Conservation (phyloP, 768 basidiomycete genomes). For the Rhizopogon salebrosus region DNA sequence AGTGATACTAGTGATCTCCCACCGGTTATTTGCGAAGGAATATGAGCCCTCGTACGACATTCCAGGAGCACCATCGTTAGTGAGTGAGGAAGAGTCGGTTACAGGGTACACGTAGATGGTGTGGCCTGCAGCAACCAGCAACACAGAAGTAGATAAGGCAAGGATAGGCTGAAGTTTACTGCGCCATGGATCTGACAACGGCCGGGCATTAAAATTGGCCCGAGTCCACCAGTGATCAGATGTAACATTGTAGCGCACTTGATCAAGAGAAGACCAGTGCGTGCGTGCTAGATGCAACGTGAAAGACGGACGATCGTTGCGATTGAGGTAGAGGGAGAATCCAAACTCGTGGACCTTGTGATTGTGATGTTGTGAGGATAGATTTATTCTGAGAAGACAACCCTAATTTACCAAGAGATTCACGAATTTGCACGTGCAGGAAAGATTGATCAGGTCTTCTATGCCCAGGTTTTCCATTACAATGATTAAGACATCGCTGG, state of each 20-base stretch:
- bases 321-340: slow-evolving; percentile 49
- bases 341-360: slow-evolving; percentile 56
- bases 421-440: slow-evolving; percentile 24
- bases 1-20: slow-evolving; percentile 52
- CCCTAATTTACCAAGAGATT: slow-evolving; percentile 37
- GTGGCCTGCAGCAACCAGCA: slow-evolving; percentile 59
- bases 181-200: slow-evolving; percentile 55
- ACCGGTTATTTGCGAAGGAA: slow-evolving; percentile 30
- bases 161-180: slow-evolving; percentile 52
- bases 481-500: slow-evolving; percentile 52
- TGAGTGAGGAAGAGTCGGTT: slow-evolving; percentile 10
- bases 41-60: slow-evolving; percentile 40
- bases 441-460: slow-evolving; percentile 34
- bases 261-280: slow-evolving; percentile 38
- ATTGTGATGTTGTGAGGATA: background rate
- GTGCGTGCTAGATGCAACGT: slow-evolving; percentile 41
- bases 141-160: slow-evolving; percentile 47
- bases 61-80: slow-evolving; percentile 6
- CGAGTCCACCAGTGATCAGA: slow-evolving; percentile 50
- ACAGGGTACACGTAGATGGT: slow-evolving; percentile 56
- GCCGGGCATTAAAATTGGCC: slow-evolving; percentile 54
- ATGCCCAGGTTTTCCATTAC: slow-evolving; percentile 42
- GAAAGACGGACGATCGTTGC: slow-evolving; percentile 48
- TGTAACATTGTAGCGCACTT: slow-evolving; percentile 47
- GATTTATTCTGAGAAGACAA: slow-evolving; percentile 3